These are phyloP conservation scores for Sclerotinia trifoliorum DNA, from an alignment of 2,329 filamentous ascomycete species.

Conservation along the genomic window DNA sequence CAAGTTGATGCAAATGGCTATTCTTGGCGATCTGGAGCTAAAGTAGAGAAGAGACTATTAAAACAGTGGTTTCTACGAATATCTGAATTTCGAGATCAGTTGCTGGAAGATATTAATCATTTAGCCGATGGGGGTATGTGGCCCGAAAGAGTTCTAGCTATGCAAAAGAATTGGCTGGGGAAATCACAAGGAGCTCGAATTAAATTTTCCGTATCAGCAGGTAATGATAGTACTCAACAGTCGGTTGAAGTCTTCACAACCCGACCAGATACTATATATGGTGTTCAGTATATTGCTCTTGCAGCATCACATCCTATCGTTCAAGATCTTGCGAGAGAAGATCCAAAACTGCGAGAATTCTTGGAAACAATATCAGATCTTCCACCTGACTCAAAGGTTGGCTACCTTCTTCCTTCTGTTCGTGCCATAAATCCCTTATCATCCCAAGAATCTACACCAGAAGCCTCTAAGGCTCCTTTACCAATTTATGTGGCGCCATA, in stretches of 20 bases:
- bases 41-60: slow-evolving; percentile 74
- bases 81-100: slow-evolving; percentile 70
- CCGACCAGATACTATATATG: slow-evolving; percentile 81
- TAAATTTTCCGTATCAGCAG: slow-evolving; percentile 61
- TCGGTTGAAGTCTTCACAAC: slow-evolving; percentile 76
- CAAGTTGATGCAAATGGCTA: slow-evolving; percentile 84
- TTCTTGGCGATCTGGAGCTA: slow-evolving; percentile 85
- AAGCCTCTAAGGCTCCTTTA: slow-evolving; percentile 55
- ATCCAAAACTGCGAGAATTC: slow-evolving; percentile 65
- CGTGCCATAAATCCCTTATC: slow-evolving; percentile 65
- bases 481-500: slow-evolving; percentile 83
- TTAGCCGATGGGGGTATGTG: slow-evolving; percentile 65
- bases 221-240: slow-evolving; percentile 28
- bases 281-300: slow-evolving; percentile 80
- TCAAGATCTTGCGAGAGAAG: slow-evolving; percentile 54
- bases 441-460: slow-evolving; percentile 51
- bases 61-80: slow-evolving; percentile 92
- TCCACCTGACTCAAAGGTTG: slow-evolving; percentile 58
- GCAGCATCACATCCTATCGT: slow-evolving; percentile 73
- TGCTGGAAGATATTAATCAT: slow-evolving; percentile 68
- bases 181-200: slow-evolving; percentile 72
- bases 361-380: slow-evolving; percentile 59
- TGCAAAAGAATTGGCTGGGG: slow-evolving; percentile 88
- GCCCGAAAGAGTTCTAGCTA: slow-evolving; percentile 78
- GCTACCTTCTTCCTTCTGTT: slow-evolving; percentile 64